A percentile compares a stretch with the other conserved stretches of the same genome.
These are phyloP conservation scores for Botrytis byssoidea DNA, from an alignment of 2,329 filamentous ascomycete species.

Conservation along the genomic window DNA sequence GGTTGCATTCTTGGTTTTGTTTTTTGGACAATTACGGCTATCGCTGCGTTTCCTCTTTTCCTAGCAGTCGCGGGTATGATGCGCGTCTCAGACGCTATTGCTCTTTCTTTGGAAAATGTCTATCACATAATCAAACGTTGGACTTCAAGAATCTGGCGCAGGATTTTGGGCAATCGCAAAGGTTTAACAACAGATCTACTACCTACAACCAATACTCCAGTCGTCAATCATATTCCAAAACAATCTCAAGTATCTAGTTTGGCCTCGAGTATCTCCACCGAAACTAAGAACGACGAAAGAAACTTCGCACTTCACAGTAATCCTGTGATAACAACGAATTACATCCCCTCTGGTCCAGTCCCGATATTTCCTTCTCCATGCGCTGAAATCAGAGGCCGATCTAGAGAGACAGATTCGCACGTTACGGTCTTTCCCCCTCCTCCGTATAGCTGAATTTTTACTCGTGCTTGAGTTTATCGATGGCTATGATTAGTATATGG, in stretches of 20 bases:
- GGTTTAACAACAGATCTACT: background rate
- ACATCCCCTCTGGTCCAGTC: rapidly evolving
- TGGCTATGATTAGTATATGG: background rate
- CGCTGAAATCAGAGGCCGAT: background rate
- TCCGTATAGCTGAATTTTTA: background rate
- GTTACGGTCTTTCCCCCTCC: background rate
- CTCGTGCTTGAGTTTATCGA: background rate
- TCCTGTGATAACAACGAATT: background rate
- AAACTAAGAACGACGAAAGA: too few relatives aligned
- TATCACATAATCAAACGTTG: background rate
- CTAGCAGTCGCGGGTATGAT: background rate
- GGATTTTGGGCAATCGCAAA: background rate
- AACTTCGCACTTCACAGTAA: background rate
- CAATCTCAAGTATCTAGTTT: background rate
- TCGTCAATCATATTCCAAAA: background rate
- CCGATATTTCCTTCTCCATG: background rate
- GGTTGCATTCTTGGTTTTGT: background rate
- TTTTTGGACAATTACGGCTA: background rate
- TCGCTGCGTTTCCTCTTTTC: background rate
- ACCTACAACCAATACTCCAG: background rate
- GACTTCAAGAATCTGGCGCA: background rate
- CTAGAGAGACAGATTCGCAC: background rate
- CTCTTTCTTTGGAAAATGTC: background rate
- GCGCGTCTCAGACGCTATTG: background rate
- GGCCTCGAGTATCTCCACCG: rapidly evolving